Conservation (phyloP, 306 rosid genomes). For the Acacia acuminata region DNA sequence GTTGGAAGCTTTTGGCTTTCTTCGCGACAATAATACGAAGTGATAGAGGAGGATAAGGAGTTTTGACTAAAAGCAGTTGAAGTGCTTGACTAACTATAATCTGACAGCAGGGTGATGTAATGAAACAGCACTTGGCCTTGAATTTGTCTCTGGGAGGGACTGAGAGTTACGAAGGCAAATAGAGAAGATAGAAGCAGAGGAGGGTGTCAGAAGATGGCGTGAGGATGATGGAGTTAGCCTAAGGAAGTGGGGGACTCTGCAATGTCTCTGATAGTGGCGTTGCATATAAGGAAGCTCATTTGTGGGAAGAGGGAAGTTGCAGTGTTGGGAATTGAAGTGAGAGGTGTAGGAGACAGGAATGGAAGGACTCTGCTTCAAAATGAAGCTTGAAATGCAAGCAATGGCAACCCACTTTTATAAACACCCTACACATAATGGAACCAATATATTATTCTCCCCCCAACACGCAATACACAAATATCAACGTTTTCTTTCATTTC, state of each 20-base stretch:
- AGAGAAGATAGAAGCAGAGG: slow-evolving; percentile 16
- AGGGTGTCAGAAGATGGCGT: slow-evolving; percentile 42
- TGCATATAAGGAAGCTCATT: slow-evolving; percentile 14
- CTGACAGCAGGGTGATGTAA: slow-evolving; percentile 34
- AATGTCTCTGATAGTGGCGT: slow-evolving; percentile 13
- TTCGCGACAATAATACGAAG: not conserved
- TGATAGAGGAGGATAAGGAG: too few relatives aligned
- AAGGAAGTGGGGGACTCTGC: slow-evolving; percentile 57
- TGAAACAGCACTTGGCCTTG: slow-evolving; percentile 8
- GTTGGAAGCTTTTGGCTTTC: too few relatives aligned
- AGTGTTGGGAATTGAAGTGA: slow-evolving; percentile 66
- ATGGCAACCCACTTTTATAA: slow-evolving; percentile 15
- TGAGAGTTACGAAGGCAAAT: not conserved
- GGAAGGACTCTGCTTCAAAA: slow-evolving; percentile 32
- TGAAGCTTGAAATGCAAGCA: slow-evolving; percentile 57
- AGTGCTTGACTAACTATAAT: slow-evolving; percentile 30
- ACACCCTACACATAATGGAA: not conserved
- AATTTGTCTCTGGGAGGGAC: not conserved
- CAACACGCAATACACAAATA: slow-evolving; percentile 61
- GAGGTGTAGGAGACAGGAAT: slow-evolving; percentile 30
- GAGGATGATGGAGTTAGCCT: slow-evolving; percentile 44
- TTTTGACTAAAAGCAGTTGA: slow-evolving; percentile 15
- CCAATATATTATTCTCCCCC: not conserved
- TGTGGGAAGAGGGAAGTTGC: not conserved
- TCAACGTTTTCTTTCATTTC: slow-evolving; percentile 13